Base-by-base conservation (phyloP, 108 stramenopile species). In the Skeletonema menzelii region DNA sequence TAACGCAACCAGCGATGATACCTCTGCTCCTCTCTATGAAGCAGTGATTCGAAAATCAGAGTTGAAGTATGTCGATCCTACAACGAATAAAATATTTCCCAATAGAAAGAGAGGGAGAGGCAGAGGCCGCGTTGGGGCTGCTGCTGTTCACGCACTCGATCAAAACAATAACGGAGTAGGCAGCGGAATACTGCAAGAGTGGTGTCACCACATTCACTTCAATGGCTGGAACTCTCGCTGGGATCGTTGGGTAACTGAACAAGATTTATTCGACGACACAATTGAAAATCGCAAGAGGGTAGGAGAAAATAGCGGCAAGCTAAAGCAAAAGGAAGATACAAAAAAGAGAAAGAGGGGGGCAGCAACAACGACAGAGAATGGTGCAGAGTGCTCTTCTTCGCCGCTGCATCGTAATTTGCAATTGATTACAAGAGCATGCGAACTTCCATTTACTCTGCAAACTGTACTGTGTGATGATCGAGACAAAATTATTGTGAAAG, bases 141-240 rank as follows among this genome's bases (percentile, higher is more conserved):
- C 49, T 22, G 59, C 26, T 20, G 20, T 34, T 42, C 42, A 20
- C 65, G 44, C 49, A 42, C 40, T 42, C 17, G 17, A 19, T 46
- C 44, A 8, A 53, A 53, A 7, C 24, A 19, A 10, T 6, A 22
- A 22, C 49, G 8, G 11, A 6, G 2, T 20, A 8, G 49, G 20
- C 49, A 22, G 2, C 6, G 49, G 8, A 53, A 24, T 53, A 22
- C 24, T 22, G 49, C 49, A 77, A 59, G 65, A 82, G 66, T 82
- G 80, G 80, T 77, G 75, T 55, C 73, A 82, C 42, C 55, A 82
- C 20, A 31, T 85, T 27, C 84, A 85, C 65, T 85, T 79, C 56
- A 72, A 69, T 11, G 84, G 84, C 8, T 85, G 84, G 84, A 85
- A 85, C 62, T 70, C 74, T n/a, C 62, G 82, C 0, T 73, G 72